Conservation (phyloP, 768 basidiomycete genomes). For the Rhizopogon sp. region DNA sequence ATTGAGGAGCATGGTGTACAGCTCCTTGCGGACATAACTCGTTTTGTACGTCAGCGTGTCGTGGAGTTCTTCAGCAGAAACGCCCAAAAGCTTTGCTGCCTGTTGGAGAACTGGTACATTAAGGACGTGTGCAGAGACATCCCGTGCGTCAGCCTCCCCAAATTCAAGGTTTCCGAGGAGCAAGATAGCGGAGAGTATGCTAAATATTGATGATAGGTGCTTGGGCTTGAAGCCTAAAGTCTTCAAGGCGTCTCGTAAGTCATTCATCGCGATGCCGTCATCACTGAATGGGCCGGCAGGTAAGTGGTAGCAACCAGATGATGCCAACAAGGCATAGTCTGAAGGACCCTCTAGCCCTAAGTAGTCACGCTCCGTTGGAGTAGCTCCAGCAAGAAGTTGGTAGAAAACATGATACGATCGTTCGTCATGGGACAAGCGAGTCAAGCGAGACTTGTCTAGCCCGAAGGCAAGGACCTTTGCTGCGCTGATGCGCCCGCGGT, state of each 20-base stretch:
- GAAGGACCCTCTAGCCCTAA: slow-evolving; percentile 53
- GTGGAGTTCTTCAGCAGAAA: slow-evolving; percentile 47
- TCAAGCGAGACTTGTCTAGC: slow-evolving; percentile 57
- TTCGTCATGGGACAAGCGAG: slow-evolving; percentile 51
- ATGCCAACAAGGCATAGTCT: slow-evolving; percentile 52
- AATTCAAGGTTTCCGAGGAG: slow-evolving; percentile 57
- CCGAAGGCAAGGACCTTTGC: slow-evolving; percentile 57
- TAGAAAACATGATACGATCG: slow-evolving; percentile 66
- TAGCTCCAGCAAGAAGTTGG: slow-evolving; percentile 57
- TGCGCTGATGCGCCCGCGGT: slow-evolving; percentile 48
- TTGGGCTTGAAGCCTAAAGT: slow-evolving; percentile 60
- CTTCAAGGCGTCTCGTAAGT: slow-evolving; percentile 50
- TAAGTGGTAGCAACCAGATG: slow-evolving; percentile 58
- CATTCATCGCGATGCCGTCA: slow-evolving; percentile 53
- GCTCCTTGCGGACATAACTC: slow-evolving; percentile 52
- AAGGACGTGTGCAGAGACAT: slow-evolving; percentile 47
- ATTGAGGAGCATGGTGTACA: slow-evolving; percentile 52
- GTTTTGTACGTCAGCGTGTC: slow-evolving; percentile 54
- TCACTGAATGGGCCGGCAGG: slow-evolving; percentile 61
- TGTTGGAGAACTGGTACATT: slow-evolving; percentile 46
- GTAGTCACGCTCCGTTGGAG: slow-evolving; percentile 47
- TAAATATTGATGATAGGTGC: slow-evolving; percentile 50
- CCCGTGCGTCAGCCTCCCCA: slow-evolving; percentile 46
- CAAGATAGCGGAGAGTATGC: slow-evolving; percentile 47
- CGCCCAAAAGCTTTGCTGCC: slow-evolving; percentile 45